Evolutionary conservation across 2,329 filamentous ascomycete genomes (phyloP), one percentile per base, ranked within the genome.

Genomic region (Phyllosticta citribraziliensis): DNA sequence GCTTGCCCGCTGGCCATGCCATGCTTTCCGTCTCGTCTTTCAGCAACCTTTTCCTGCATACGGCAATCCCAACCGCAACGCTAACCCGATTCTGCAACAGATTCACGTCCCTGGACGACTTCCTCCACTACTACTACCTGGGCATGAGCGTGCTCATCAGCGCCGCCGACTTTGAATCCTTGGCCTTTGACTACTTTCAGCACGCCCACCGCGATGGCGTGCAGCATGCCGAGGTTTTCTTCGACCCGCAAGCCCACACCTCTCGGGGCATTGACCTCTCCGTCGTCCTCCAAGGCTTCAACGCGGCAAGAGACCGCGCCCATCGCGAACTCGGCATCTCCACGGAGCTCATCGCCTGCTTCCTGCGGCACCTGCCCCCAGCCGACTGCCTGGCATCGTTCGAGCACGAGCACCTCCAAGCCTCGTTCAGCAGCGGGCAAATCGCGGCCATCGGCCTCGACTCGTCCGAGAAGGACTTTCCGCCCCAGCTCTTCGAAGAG

Each of bases 171-270:
- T 92, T 89, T 67, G 86, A 88, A 70, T 82, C 82, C 58, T 79
- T 93, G 11, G 87, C 87, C 5, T 88, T 84, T 77, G 81, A 82
- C 64, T 92, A 92, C 75, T 88, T 91, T 71, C 69, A 78, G 33
- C 82, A 80, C 62, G 88, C 87, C 2, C 79, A 83, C 33, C 74
- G 75, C 1, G 84, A 90, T 64, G 83, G 84, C 47, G 84, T 91
- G 1, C 79, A 82, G 56, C 88, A 92, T 69, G 86, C 86, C 14
- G 88, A 92, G 72, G 80, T 91, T 65, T 92, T 91, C 76, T 91
- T 92, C 75, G 89, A 92, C 70, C 88, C 88, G 1, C 88, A 92
- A 72, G 87, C 86, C 1, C 89, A 92, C 72, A 81, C 84, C 4
- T 75, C 74, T 12, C 81, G 88, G 19, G 85, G 85, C 5, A 75